phyloP scores from a whole-genome alignment of 352 stramenopile genomes.

The Phytophthora citricola region DNA sequence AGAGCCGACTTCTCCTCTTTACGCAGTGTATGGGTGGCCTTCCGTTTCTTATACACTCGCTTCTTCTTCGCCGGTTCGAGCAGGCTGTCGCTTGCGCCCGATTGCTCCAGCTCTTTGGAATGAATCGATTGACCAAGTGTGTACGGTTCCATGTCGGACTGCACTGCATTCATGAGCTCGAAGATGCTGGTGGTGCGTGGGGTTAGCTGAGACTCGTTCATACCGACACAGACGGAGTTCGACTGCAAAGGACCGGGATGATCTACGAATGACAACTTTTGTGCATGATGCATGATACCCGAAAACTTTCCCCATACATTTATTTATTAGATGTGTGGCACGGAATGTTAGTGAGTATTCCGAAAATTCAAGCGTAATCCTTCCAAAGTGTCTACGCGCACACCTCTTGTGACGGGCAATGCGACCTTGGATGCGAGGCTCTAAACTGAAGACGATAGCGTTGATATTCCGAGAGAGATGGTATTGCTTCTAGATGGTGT shows the following conservation, averaged over 20 bases:
- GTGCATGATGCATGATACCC: background rate
- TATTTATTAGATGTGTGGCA: background rate
- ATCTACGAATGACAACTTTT: conserved; percentile 17
- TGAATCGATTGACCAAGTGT: too few relatives aligned
- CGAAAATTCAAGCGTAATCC: conserved; percentile 9
- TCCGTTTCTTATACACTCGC: conserved; percentile 29
- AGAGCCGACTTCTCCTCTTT: conserved; percentile 38
- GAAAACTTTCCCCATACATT: conserved; percentile 5
- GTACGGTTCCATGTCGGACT: conserved; percentile 2
- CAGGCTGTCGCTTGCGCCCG: conserved; percentile 2
- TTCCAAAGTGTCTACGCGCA: conserved; percentile 1
- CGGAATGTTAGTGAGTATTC: background rate
- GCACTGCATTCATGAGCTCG: conserved; percentile 11
- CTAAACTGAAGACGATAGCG: too few relatives aligned
- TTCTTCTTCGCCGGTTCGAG: conserved; percentile 19
- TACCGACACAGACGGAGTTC: background rate
- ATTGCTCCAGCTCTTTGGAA: too few relatives aligned
- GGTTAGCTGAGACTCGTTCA: conserved; percentile 3
- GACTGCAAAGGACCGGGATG: background rate
- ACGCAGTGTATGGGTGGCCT: conserved; percentile 30
- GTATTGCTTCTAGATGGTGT: conserved; percentile 1
- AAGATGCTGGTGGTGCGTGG: conserved; percentile 2
- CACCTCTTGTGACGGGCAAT: background rate
- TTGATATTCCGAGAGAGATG: too few relatives aligned
- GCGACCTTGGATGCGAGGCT: too few relatives aligned